Conservation (phyloP, 495 filamentous ascomycete species). For the Arthonia radiata region DNA sequence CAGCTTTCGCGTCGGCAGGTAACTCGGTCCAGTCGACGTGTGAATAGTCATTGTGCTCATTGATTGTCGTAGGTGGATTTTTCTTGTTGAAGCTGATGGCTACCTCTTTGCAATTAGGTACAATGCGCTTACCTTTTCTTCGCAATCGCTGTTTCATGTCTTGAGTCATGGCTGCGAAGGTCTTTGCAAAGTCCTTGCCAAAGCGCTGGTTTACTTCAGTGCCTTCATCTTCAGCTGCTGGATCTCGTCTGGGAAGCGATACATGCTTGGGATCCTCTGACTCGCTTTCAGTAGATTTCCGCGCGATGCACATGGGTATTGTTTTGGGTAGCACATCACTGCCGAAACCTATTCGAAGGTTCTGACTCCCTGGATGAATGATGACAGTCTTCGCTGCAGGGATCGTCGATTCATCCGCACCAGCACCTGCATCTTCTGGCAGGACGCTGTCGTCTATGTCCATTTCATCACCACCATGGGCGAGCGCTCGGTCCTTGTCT, state of each 20-base stretch:
- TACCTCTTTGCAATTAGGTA: conserved; percentile 87
- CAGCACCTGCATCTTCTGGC: conserved; percentile 29
- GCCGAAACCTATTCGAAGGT: conserved; percentile 71
- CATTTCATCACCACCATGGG: conserved; percentile 31
- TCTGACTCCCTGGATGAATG: conserved; percentile 95
- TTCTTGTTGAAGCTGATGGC: conserved; percentile 79
- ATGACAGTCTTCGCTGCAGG: conserved; percentile 63
- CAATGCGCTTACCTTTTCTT: conserved; percentile 66
- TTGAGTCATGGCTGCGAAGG: conserved; percentile 55
- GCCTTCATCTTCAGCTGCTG: conserved; percentile 25
- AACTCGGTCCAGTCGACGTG: conserved; percentile 91
- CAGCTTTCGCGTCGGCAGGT: conserved; percentile 23
- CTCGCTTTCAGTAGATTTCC: conserved; percentile 48
- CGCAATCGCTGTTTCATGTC: conserved; percentile 82
- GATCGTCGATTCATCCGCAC: conserved; percentile 20
- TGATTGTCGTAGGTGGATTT: conserved; percentile 56
- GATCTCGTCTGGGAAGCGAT: conserved; percentile 1
- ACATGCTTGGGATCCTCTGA: conserved; percentile 65
- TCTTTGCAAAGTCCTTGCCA: conserved; percentile 58
- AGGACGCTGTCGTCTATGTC: conserved; percentile 36
- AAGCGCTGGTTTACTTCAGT: conserved; percentile 53
- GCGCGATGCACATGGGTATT: conserved; percentile 77
- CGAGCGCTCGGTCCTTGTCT: conserved; percentile 64
- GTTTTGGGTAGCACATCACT: conserved; percentile 88
- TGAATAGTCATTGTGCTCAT: conserved; percentile 78